Base-by-base conservation (phyloP, 306 rosid species). In the Cucurbita maxima region DNA sequence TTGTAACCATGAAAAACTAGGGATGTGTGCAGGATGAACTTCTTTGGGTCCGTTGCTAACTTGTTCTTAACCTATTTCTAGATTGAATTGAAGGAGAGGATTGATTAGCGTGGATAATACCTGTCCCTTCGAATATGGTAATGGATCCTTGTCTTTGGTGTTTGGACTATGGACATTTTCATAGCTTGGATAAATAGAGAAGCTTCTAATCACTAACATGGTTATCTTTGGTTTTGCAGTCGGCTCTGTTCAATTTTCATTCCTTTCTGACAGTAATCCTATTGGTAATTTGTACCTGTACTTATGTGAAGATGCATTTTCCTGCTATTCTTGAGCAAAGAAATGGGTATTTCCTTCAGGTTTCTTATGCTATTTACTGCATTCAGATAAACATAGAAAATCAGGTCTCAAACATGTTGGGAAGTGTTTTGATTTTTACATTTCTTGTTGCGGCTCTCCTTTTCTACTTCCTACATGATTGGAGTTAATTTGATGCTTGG, bases 201-300 rank as follows among this genome's bases (percentile, higher is more conserved):
- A 34, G 45, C 45, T 51, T 4, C 10, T 25, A 6, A 70, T 30
- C 57, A 14, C 74, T 70, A 14, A 70, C 47, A 70, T 34, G 74
- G 43, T 51, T 38, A 51, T 5, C 55, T 1, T 72, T 72, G 16
- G 50, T 62, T 50, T 54, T 82, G 25, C 83, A 90, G 96, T 90
- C 96, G 55, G 96, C 96, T 63, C 88, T 90, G 57, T 90, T 90
- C 83, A 89, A 89, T 78, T 89, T 89, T 81, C 87, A 87, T 81
- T 90, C 96, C 30, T 90, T 90, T 80, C 77, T 90, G 81, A 87
- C 89, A 81, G 96, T 90, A 78, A 91, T 90, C 75, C 86, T 90
- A 20, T 70, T 87, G 72, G 90, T 84, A 81, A 87, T 90, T 70
- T 90, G 96, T 76, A 80, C 96, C 73, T 86, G 93, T 83, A 84